Evolutionary conservation across 345 rosid species (phyloP).

Genomic region (Salix caprea): DNA sequence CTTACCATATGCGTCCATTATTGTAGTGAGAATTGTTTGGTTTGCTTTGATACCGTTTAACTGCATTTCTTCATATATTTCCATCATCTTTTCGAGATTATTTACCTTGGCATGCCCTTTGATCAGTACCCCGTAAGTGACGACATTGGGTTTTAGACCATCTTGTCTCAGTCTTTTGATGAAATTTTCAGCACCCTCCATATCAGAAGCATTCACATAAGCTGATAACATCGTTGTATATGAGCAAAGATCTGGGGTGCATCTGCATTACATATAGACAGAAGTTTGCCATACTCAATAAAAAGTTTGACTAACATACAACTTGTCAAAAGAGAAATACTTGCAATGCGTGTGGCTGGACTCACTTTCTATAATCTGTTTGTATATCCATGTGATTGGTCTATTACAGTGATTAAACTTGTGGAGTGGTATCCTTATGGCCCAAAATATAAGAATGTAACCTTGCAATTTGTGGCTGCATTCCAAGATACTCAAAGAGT

Average conservation of each 20-base stretch:
- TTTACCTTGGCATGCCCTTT: slow-evolving; percentile 78
- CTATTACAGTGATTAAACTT: not conserved
- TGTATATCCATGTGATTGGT: not conserved
- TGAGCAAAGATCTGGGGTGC: slow-evolving; percentile 72
- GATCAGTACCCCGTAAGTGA: slow-evolving; percentile 76
- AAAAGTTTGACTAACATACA: not conserved
- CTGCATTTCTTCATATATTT: slow-evolving; percentile 64
- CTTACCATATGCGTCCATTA: slow-evolving; percentile 91
- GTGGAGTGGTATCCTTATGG: not conserved
- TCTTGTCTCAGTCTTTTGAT: slow-evolving; percentile 69
- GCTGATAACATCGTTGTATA: slow-evolving; percentile 94
- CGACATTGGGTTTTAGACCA: slow-evolving; percentile 58
- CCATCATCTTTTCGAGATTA: slow-evolving; percentile 71
- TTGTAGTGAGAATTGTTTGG: slow-evolving; percentile 72
- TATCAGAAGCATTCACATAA: slow-evolving; percentile 79
- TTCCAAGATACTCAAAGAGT: not conserved
- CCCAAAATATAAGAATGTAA: not conserved
- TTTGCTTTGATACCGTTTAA: slow-evolving; percentile 56
- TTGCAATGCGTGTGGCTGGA: not conserved
- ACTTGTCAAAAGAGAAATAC: not conserved
- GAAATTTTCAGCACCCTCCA: slow-evolving; percentile 95
- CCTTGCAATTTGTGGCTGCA: not conserved
- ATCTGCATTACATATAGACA: slow-evolving; percentile 40
- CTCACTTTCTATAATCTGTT: not conserved
- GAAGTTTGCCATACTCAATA: not conserved